Evolutionary conservation across 2,329 filamentous ascomycete genomes (phyloP), one percentile per base, ranked within the genome.

Genomic region (Aureobasidium sp.): DNA sequence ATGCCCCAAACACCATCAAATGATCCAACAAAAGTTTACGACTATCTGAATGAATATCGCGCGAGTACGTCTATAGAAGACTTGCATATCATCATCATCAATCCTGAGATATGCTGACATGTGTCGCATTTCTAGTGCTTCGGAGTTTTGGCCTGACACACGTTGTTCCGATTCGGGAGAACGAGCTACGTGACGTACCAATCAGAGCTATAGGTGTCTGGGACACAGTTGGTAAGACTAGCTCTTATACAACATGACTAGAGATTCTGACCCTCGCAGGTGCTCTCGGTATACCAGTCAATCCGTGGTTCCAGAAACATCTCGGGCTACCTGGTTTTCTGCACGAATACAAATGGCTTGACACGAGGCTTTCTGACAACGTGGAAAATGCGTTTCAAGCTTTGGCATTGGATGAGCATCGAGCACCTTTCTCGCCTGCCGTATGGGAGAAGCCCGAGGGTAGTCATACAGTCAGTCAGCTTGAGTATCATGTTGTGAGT

Each of bases 301-400:
- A 71, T 51, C 72, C 72, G 5, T 31, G 70, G 14, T 36, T 62
- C 7, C 51, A 55, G 15, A 62, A 41, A 34, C 20, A 39, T 14
- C 17, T 62, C 5, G 34, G 49, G 15, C 36, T 70, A 66, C 68
- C 67, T 66, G 20, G 68, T 60, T 37, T 69, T 66, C 15, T 74
- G 68, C 63, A 61, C 67, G 69, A 48, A 67, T 73, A 72, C 60
- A 61, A 66, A 29, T 74, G 71, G 71, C 71, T 71, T 34, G 71
- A 74, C 61, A 74, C 72, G 5, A 66, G 66, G 34, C 66, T 74
- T 3, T 68, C 69, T 57, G 67, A 71, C 41, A 64, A 67, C n/a
- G 72, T 83, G 5, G 77, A 81, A 42, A 78, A 83, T 63, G 82
- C 81, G 1, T 84, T 83, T 64, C 82, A 84, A 48, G 82, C 81